Evolutionary conservation across 257 asterid genomes (phyloP), one percentile per base, ranked within the genome.

Genomic region (Gentiana straminea): DNA sequence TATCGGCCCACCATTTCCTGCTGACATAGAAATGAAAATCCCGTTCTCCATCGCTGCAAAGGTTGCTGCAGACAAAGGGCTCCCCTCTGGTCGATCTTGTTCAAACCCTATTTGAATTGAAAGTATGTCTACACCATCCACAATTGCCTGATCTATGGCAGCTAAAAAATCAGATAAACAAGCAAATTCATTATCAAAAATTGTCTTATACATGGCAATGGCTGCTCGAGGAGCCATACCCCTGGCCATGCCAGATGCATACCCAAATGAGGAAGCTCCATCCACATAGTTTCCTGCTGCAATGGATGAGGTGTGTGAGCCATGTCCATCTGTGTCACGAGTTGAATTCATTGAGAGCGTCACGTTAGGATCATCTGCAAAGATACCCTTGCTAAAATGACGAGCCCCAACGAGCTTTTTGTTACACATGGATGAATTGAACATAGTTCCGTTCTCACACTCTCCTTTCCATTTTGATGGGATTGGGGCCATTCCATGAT

Each of bases 21-120:
- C 80, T 0, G 95, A 81, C 0, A 87, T 81, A 2, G 90, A 75
- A 6, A 86, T 90, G 37, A 86, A 75, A 49, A 83, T 83, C 7
- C 86, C 85, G 66, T 79, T 81, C 66, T 83, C 88, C 72, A 80
- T 49, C 5, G 96, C 94, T 4, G 94, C 86, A 51, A 84, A 87
- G n/a, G 94, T 38, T 0, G 80, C 85, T 33, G 82, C 68, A 1
- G 96, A 86, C 0, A 87, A 43, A 0, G 82, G 82, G 38, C 84
- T 92, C 5, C 51, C 58, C n/a, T 80, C 60, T 12, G 78, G 55
- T 7, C 80, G 70, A 4, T 35, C 8, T 1, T 68, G 79, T 7
- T 78, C 78, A 0, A 77, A 10, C 51, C 92, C 94, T 1, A 87
- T 33, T 0, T 92, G 82, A 35, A 87, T 10, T 34, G 94, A 84